Conservation (phyloP, 768 basidiomycete genomes). For the Gloeopeniophorella convolvens region DNA sequence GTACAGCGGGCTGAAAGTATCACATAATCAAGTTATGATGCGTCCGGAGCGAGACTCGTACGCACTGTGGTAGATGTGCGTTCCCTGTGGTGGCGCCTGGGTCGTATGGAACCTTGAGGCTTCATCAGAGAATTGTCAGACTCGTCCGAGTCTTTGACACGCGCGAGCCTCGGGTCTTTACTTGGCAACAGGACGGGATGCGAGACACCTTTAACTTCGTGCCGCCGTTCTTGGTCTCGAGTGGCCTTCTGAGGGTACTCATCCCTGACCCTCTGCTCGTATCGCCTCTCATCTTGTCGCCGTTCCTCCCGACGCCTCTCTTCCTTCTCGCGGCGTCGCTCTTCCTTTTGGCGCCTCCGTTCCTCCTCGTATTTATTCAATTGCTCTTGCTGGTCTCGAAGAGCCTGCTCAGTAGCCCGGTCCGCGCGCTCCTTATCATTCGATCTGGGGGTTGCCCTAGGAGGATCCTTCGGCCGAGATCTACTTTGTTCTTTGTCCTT, state of each 20-base stretch:
- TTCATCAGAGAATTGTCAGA: constrained; percentile 20
- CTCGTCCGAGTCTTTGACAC: constrained; percentile 21
- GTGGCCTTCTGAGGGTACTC: constrained; percentile 8
- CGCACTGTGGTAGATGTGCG: neutral
- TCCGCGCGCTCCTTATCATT: constrained; percentile 20
- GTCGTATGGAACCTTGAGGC: constrained; percentile 4
- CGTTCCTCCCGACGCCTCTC: constrained; percentile 19
- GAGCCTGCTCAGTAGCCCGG: constrained; percentile 16
- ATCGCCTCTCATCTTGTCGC: constrained; percentile 17
- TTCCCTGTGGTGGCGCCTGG: constrained; percentile 16
- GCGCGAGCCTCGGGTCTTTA: constrained; percentile 17
- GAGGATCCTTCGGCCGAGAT: constrained; percentile 4
- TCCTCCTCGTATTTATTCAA: constrained; percentile 12
- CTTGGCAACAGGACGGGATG: constrained; percentile 12
- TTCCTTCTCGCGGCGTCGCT: constrained; percentile 19
- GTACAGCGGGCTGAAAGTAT: constrained; percentile 4
- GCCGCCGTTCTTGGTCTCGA: constrained; percentile 13
- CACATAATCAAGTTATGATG: neutral
- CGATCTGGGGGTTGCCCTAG: constrained; percentile 6
- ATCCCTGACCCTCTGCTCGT: constrained; percentile 20
- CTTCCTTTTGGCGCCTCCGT: constrained; percentile 20
- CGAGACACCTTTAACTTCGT: constrained; percentile 18
- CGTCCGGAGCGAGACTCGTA: neutral
- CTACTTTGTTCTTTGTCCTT: constrained; percentile 8
- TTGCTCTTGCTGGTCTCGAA: constrained; percentile 20